A percentile compares a stretch with the other conserved stretches of the same genome.
Evolutionary conservation across 768 basidiomycete species (phyloP).

Genomic region (Termitomyces titanicus): DNA sequence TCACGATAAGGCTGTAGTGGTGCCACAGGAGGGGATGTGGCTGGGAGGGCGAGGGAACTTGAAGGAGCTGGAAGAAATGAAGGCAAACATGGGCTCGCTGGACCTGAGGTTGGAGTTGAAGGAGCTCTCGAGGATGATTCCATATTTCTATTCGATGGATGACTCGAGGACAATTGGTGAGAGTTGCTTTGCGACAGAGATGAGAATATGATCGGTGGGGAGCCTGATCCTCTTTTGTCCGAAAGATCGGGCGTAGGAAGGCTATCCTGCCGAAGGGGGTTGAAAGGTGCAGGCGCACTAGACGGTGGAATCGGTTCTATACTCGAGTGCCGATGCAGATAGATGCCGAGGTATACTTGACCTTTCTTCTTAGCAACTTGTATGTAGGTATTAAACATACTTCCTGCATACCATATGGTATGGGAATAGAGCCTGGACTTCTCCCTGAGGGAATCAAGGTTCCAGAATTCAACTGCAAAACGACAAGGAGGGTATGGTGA

Average conservation of each 20-base stretch:
- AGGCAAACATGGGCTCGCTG: conserved; percentile 19
- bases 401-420: conserved; percentile 90
- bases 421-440: conserved; percentile 80
- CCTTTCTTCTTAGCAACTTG: conserved; percentile 84
- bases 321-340: conserved; percentile 81
- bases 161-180: conserved; percentile 36
- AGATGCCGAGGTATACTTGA: conserved; percentile 75
- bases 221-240: conserved; percentile 25
- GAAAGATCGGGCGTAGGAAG: conserved; percentile 4
- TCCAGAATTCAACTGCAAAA: conserved; percentile 90
- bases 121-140: conserved; percentile 30
- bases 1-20: conserved; percentile 75
- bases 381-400: conserved; percentile 84
- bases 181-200: conserved; percentile 27
- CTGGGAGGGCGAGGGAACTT: conserved; percentile 27
- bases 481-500: conserved; percentile 76
- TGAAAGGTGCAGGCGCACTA: conserved; percentile 45
- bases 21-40: conserved; percentile 39
- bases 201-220: conserved; percentile 23
- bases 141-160: conserved; percentile 39
- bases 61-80: conserved; percentile 14
- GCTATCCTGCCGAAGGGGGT: conserved; percentile 2
- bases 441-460: conserved; percentile 75
- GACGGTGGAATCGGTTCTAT: conserved; percentile 74
- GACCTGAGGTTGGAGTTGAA: conserved; percentile 18